Percentiles rank a stretch among this genome's conserved stretches.
Conservation (phyloP, 805 yeast genomes). For the Kodamaea nitidulidarum region DNA sequence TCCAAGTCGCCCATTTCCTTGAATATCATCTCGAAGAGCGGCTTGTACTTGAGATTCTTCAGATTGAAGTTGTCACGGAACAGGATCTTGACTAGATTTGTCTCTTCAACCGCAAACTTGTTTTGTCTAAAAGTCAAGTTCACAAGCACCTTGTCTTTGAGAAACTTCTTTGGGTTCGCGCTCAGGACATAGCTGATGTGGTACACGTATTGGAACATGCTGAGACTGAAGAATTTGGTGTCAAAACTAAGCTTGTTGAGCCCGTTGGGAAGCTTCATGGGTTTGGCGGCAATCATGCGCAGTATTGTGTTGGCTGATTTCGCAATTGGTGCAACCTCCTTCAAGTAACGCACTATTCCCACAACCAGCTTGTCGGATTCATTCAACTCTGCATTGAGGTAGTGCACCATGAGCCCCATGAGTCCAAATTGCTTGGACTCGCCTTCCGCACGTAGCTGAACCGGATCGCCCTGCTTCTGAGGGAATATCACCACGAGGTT, state of each 20-base stretch:
- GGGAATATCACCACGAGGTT: slow-evolving; percentile 14
- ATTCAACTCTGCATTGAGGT: slow-evolving; percentile 23
- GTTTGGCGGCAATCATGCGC: slow-evolving; percentile 11
- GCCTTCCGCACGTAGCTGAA: slow-evolving; percentile 1
- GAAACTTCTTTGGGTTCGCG: slow-evolving; percentile 28
- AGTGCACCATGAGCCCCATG: slow-evolving; percentile 16
- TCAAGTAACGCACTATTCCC: slow-evolving; percentile 32
- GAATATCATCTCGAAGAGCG: slow-evolving; percentile 35
- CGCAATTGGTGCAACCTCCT: slow-evolving; percentile 29
- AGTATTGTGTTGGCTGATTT: slow-evolving; percentile 20
- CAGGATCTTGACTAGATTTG: slow-evolving; percentile 24
- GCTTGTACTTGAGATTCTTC: slow-evolving; percentile 35
- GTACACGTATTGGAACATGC: slow-evolving; percentile 30
- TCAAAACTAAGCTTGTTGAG: slow-evolving; percentile 30
- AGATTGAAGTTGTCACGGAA: slow-evolving; percentile 36
- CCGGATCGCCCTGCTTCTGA: slow-evolving; percentile 5
- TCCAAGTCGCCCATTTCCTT: slow-evolving; percentile 22
- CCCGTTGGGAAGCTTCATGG: slow-evolving; percentile 26
- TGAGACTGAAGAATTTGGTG: slow-evolving; percentile 26
- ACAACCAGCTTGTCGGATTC: slow-evolving; percentile 15
- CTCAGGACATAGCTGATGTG: slow-evolving; percentile 24
- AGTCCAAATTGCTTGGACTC: slow-evolving; percentile 2
- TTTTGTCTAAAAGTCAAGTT: slow-evolving; percentile 17
- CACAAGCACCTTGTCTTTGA: slow-evolving; percentile 29
- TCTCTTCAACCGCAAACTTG: slow-evolving; percentile 23